Conservation (phyloP, 441 rosid genomes). For the Bocquillonia castaneifolia region DNA sequence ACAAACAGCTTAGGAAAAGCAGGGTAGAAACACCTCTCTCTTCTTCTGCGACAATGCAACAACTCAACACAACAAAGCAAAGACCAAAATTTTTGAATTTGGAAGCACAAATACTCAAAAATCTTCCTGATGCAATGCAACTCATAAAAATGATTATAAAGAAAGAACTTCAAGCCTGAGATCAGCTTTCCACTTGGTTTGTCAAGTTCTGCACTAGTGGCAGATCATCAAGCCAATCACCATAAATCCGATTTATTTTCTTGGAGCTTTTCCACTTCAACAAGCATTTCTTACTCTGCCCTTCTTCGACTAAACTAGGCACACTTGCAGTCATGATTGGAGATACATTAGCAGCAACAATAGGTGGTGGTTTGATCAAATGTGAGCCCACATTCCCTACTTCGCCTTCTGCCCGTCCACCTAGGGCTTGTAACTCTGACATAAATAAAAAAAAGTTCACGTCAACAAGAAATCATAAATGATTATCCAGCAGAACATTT, state of each 20-base stretch:
- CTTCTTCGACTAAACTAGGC: slow-evolving; percentile 46
- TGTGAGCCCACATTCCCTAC: slow-evolving; percentile 24
- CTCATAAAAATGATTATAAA: neutral
- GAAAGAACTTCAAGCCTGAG: neutral
- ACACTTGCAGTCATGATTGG: slow-evolving; percentile 31
- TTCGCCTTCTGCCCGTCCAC: slow-evolving; percentile 61
- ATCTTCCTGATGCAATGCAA: neutral
- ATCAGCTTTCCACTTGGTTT: slow-evolving; percentile 59
- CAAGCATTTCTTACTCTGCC: slow-evolving; percentile 48
- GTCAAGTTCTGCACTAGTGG: slow-evolving; percentile 53
- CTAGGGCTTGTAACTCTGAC: slow-evolving; percentile 54
- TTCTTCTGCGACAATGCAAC: neutral
- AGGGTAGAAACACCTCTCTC: slow-evolving; percentile 2
- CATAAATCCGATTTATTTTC: slow-evolving; percentile 84
- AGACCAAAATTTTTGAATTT: neutral
- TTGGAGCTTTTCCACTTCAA: slow-evolving; percentile 73
- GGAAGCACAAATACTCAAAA: neutral
- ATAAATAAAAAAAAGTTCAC: slow-evolving; percentile 6
- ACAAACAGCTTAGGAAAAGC: neutral
- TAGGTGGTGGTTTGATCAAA: slow-evolving; percentile 37
- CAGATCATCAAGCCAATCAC: slow-evolving; percentile 90
- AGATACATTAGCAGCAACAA: slow-evolving; percentile 35
- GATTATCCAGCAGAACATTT: neutral
- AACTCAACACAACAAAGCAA: slow-evolving; percentile 1
- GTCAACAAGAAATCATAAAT: neutral